These are phyloP conservation scores for Fonsecaea monophora DNA, from an alignment of 2,329 filamentous ascomycete genomes.

Conservation along the genomic window DNA sequence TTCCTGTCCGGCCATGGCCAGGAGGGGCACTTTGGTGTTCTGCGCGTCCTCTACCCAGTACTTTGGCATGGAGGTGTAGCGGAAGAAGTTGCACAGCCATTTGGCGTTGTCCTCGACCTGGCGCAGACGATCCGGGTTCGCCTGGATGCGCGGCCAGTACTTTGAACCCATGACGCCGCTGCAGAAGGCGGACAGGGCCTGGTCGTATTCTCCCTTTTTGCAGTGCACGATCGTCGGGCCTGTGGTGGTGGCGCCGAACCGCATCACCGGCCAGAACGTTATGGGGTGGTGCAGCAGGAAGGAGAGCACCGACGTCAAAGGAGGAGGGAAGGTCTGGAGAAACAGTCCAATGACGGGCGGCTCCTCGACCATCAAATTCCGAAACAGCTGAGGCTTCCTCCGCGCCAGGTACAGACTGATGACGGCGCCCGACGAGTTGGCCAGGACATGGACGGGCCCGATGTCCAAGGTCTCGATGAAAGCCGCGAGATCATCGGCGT, in stretches of 20 bases:
- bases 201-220: slow-evolving; percentile 20
- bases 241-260: slow-evolving; percentile 21
- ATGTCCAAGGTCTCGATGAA: slow-evolving; percentile 26
- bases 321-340: slow-evolving; percentile 20
- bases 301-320: slow-evolving; percentile 12
- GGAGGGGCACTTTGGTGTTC: slow-evolving; percentile 19
- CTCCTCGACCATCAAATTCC: slow-evolving; percentile 27
- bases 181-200: slow-evolving; percentile 15
- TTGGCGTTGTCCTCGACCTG: slow-evolving; percentile 29
- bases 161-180: slow-evolving; percentile 21
- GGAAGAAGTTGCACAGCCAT: slow-evolving; percentile 23
- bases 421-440: slow-evolving; percentile 28
- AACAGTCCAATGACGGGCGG: slow-evolving; percentile 27
- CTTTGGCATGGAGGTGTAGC: slow-evolving; percentile 14
- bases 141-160: slow-evolving; percentile 21
- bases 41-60: slow-evolving; percentile 15
- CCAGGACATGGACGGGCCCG: slow-evolving; percentile 27
- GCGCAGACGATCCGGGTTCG: slow-evolving; percentile 20
- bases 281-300: slow-evolving; percentile 28
- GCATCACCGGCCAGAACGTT: slow-evolving; percentile 29
- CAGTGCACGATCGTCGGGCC: slow-evolving; percentile 15
- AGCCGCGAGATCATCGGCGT: slow-evolving; percentile 20
- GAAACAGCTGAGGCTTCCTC: slow-evolving; percentile 25
- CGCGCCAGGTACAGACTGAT: slow-evolving; percentile 15
- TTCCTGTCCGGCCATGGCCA: slow-evolving; percentile 25